Conservation (phyloP, 176 grass and related monocot species). For the Carex cristatella region DNA sequence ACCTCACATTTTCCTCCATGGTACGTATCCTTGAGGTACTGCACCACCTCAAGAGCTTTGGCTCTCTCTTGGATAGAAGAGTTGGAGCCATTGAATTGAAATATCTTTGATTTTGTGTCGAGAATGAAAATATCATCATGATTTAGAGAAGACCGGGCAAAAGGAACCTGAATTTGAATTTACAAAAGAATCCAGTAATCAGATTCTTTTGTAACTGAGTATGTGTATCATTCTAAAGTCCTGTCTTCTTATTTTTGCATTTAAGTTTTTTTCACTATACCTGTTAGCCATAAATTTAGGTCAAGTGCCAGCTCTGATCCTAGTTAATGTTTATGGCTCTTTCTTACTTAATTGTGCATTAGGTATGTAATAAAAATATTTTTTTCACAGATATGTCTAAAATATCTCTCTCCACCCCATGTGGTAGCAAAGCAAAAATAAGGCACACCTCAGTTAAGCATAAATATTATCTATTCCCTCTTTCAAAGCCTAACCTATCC, state of each 20-base stretch:
- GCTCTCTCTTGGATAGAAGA: constrained; percentile 98
- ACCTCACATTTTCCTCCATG: constrained; percentile 88
- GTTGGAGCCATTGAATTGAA: constrained; percentile 92
- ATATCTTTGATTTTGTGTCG: constrained; percentile 94
- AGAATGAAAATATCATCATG: constrained; percentile 97
- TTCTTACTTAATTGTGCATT: neutral
- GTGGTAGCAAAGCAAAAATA: neutral
- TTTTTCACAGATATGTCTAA: neutral
- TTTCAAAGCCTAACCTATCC: neutral
- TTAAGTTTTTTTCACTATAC: neutral
- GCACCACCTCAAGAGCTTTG: constrained; percentile 96
- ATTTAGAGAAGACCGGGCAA: constrained; percentile 75
- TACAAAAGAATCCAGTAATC: neutral
- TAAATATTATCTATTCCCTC: neutral
- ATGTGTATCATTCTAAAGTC: neutral
- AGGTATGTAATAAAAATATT: neutral
- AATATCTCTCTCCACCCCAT: neutral
- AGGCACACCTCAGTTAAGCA: neutral
- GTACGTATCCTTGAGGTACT: constrained; percentile 92
- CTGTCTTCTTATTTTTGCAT: neutral
- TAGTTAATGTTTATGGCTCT: neutral
- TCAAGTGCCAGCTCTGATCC: neutral
- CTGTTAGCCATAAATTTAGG: constrained; percentile 6
- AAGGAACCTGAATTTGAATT: constrained; percentile 57
- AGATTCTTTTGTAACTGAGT: neutral